These are phyloP conservation scores for Mortierella sp. DNA, from an alignment of 371 early-diverging fungal species.

Conservation along the genomic window DNA sequence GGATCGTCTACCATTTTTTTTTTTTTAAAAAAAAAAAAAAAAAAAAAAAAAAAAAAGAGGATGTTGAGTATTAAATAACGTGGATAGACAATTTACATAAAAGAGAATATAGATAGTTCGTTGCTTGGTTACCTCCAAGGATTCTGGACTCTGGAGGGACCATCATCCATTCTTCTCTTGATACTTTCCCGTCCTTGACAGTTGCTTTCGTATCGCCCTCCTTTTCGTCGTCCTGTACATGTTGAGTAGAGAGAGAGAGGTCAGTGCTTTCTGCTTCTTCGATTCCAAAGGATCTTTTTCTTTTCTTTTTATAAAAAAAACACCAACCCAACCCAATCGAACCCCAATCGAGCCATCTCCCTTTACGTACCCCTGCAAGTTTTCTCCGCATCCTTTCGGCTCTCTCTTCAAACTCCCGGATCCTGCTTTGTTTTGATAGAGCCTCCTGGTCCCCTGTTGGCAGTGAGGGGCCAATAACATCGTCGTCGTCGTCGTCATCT, in stretches of 20 bases:
- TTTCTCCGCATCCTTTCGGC: conserved; percentile 30
- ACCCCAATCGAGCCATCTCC: no score
- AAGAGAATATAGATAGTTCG: not conserved
- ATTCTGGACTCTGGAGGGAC: conserved; percentile 71
- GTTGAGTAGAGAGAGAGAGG: not conserved
- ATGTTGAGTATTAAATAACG: not conserved
- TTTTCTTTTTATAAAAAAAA: no score
- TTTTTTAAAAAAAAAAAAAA: conserved; percentile 43
- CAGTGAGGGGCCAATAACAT: conserved; percentile 62
- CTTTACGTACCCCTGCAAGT: conserved; percentile 30
- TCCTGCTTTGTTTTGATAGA: conserved; percentile 23
- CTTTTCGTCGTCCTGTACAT: conserved; percentile 37
- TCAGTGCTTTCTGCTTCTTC: not conserved
- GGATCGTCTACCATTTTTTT: conserved; percentile 40
- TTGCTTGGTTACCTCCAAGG: conserved; percentile 56
- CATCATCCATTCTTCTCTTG: conserved; percentile 76
- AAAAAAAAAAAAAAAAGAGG: not conserved
- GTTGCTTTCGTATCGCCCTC: conserved; percentile 14
- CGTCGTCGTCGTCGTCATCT: conserved; percentile 55
- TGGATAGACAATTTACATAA: not conserved
- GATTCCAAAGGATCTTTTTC: no score
- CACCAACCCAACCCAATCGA: no score
- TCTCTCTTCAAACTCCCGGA: conserved; percentile 31
- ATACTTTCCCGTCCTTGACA: conserved; percentile 47
- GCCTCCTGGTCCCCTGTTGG: conserved; percentile 59